These are phyloP conservation scores for Paramecium octaurelia DNA, from an alignment of 73 alveolate genomes.

Conservation along the genomic window DNA sequence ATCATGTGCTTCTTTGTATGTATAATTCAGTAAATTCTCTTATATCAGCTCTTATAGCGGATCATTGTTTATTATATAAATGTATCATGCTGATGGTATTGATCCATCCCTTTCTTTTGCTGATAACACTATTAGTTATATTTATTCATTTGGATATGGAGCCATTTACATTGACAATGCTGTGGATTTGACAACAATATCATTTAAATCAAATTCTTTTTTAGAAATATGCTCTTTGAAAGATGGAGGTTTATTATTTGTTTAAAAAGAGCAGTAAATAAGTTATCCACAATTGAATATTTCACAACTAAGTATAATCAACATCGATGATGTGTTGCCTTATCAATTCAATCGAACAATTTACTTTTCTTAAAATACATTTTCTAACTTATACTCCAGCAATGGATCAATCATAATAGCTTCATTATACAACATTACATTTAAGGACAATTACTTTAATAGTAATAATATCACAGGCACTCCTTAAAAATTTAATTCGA, in stretches of 20 bases:
- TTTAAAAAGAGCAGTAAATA: background rate
- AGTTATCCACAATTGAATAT: background rate
- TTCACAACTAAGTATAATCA: background rate
- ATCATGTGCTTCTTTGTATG: background rate
- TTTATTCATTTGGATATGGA: conserved; percentile 1
- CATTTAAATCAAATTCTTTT: background rate
- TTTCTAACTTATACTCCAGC: background rate
- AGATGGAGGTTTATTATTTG: background rate
- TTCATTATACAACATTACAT: background rate
- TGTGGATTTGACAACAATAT: background rate
- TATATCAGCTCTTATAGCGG: background rate
- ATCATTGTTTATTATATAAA: background rate
- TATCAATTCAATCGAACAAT: background rate
- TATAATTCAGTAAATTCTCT: background rate
- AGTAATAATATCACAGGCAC: background rate
- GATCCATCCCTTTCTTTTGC: background rate
- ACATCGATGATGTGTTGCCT: background rate
- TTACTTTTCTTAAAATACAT: background rate
- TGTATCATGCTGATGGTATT: background rate
- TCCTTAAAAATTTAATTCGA: background rate
- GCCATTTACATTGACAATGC: conserved; percentile 4
- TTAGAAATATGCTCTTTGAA: background rate
- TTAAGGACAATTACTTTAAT: background rate
- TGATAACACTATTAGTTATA: background rate
- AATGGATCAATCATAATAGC: background rate